These are phyloP conservation scores for Limonium bicolor DNA, from an alignment of 148 eudicot species.

Conservation along the genomic window DNA sequence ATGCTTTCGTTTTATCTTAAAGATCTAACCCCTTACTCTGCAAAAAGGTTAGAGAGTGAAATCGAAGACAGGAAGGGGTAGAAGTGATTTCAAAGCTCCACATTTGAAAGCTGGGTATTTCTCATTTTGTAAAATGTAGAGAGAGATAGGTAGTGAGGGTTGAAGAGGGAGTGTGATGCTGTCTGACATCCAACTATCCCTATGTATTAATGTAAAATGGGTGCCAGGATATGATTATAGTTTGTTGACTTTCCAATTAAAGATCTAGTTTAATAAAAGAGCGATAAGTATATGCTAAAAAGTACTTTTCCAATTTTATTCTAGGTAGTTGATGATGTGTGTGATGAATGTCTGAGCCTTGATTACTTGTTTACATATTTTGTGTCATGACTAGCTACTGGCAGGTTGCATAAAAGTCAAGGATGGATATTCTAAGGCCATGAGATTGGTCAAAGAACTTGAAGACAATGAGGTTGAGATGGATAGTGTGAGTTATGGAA, in stretches of 20 bases:
- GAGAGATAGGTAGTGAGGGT: not conserved
- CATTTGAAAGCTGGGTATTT: no score
- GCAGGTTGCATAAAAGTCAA: conserved; percentile 55
- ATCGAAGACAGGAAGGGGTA: no score
- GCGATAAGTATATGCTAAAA: no score
- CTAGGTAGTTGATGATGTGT: not conserved
- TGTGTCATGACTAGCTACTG: conserved; percentile 44
- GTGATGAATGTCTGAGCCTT: not conserved
- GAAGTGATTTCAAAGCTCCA: no score
- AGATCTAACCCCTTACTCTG: not conserved
- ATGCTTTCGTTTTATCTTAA: not conserved
- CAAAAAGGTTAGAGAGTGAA: not conserved
- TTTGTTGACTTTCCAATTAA: no score
- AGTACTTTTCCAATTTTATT: not conserved
- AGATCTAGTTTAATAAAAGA: no score
- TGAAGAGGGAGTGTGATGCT: not conserved
- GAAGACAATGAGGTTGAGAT: conserved; percentile 36
- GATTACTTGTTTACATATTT: conserved; percentile 1
- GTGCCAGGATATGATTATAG: no score
- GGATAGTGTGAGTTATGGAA: conserved; percentile 70
- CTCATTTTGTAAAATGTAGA: not conserved
- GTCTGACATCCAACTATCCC: not conserved
- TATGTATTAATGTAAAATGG: not conserved
- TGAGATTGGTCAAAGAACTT: conserved; percentile 54
- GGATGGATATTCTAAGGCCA: conserved; percentile 58